Percentiles rank a stretch among this genome's conserved stretches.
Conservation (phyloP, 768 basidiomycete species). For the Suillus subluteus region DNA sequence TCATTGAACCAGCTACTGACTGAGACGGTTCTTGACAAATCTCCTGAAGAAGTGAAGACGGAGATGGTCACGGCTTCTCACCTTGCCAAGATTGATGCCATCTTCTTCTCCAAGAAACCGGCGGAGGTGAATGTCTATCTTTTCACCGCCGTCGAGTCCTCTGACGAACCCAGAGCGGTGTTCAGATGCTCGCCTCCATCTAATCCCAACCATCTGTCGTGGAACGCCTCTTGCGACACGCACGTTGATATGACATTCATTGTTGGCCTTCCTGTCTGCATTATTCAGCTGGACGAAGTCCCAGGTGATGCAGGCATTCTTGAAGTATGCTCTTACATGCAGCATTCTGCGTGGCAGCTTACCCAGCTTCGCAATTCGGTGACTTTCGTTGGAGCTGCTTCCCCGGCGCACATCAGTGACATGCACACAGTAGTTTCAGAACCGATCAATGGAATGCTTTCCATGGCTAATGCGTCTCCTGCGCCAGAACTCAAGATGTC, state of each 20-base stretch:
- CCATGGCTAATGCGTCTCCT: constrained; percentile 88
- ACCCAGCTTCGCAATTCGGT: constrained; percentile 50
- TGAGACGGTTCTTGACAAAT: constrained; percentile 84
- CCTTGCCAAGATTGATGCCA: constrained; percentile 90
- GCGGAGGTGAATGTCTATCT: constrained; percentile 66
- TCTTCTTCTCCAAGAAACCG: constrained; percentile 86
- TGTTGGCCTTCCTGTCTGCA: constrained; percentile 86
- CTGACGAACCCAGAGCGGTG: constrained; percentile 20
- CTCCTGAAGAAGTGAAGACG: constrained; percentile 89
- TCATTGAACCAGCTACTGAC: constrained; percentile 70
- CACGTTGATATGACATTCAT: constrained; percentile 90
- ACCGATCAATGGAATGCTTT: constrained; percentile 88
- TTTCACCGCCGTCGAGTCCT: constrained; percentile 16
- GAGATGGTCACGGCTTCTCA: constrained; percentile 86
- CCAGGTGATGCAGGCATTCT: constrained; percentile 81
- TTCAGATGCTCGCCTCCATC: constrained; percentile 91
- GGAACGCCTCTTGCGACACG: constrained; percentile 78
- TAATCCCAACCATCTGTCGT: constrained; percentile 80
- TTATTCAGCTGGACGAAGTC: constrained; percentile 87
- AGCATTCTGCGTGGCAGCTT: constrained; percentile 33
- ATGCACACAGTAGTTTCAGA: constrained; percentile 88
- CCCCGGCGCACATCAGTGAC: constrained; percentile 72
- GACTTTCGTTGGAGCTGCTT: constrained; percentile 85
- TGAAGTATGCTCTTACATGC: constrained; percentile 64
- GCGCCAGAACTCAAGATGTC: constrained; percentile 70